Evolutionary conservation across 345 rosid species (phyloP), one percentile per base, ranked within the genome.

Genomic region (Euphorbia lathyris): DNA sequence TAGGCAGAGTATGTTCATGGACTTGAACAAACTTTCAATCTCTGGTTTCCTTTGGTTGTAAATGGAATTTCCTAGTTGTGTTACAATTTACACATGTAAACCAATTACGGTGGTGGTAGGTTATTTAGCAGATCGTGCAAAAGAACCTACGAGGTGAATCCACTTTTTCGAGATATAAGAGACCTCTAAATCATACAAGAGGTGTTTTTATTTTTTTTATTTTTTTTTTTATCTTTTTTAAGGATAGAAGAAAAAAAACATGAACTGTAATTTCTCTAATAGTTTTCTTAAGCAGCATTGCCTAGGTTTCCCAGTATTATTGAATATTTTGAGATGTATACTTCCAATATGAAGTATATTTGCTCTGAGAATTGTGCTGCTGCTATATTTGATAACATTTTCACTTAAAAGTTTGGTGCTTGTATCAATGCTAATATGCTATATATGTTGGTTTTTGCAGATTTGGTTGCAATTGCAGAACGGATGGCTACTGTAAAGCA

Each of bases 401-500:
- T 63, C 20, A 38, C 2, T 51, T 29, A 52, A 61, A 57, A 45
- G 13, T 19, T 3, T 55, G 30, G 27, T 30, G 22, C 29, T 73
- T 19, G 16, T 34, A 34, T 34, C 38, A 34, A 7, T 34, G 38
- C 40, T 36, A 19, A 12, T 34, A 59, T 57, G 27, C 60, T 56
- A 7, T 52, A 14, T 58, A 6, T 36, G n/a, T 57, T 48, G 66
- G 50, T 12, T 81, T 66, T 40, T 73, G 80, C 84, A 91, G 98
- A 94, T 74, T 84, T 94, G 91, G 96, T 91, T 58, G 84, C 86
- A 57, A 94, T 94, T 60, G 90, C 89, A 0, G 98, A 94, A 84
- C 79, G 97, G 53, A 93, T 93, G 98, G 92, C 93, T 66, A 90
- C 97, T 8, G 95, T 91, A 47, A 94, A 87, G 86, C 97, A 90